These are phyloP conservation scores for Trichosporon sp. DNA, from an alignment of 1,284 basidiomycete genomes.

Conservation along the genomic window DNA sequence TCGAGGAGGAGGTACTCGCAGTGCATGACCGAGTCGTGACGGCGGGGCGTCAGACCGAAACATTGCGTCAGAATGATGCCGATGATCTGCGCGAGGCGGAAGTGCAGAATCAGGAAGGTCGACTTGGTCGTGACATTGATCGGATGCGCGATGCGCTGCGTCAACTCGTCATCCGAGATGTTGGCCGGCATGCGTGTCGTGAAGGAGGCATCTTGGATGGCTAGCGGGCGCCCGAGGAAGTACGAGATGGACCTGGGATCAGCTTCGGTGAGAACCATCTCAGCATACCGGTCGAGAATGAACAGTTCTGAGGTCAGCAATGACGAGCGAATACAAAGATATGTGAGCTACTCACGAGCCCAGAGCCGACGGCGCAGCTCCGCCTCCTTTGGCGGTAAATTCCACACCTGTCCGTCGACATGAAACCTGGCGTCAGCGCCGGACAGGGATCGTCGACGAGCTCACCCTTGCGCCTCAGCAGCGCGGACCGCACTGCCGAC, in stretches of 20 bases:
- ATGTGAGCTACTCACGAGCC: slow-evolving; percentile 25
- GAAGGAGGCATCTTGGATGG: slow-evolving; percentile 30
- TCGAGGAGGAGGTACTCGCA: slow-evolving; percentile 25
- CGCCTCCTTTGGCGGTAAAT: slow-evolving; percentile 24
- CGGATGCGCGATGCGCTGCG: slow-evolving; percentile 12
- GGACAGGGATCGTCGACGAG: background rate
- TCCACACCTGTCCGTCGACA: slow-evolving; percentile 32
- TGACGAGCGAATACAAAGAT: background rate
- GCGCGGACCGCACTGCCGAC: slow-evolving; percentile 25
- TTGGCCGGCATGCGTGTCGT: slow-evolving; percentile 26
- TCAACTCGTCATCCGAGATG: slow-evolving; percentile 25
- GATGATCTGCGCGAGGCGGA: slow-evolving; percentile 27
- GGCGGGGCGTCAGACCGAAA: slow-evolving; percentile 27
- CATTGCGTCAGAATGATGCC: slow-evolving; percentile 25
- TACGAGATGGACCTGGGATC: slow-evolving; percentile 27
- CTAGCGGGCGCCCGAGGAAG: slow-evolving; percentile 34
- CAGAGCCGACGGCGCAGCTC: slow-evolving; percentile 33
- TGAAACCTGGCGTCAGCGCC: slow-evolving; percentile 24
- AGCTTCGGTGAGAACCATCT: background rate
- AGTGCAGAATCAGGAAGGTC: slow-evolving; percentile 34
- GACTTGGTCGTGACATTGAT: slow-evolving; percentile 26
- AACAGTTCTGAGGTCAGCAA: slow-evolving; percentile 25
- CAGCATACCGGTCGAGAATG: slow-evolving; percentile 27
- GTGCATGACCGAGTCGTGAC: slow-evolving; percentile 24
- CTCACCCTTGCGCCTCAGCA: slow-evolving; percentile 34